Evolutionary conservation across 2,329 filamentous ascomycete genomes (phyloP), one percentile per base, ranked within the genome.

Genomic region (Neofusicoccum laricinum): DNA sequence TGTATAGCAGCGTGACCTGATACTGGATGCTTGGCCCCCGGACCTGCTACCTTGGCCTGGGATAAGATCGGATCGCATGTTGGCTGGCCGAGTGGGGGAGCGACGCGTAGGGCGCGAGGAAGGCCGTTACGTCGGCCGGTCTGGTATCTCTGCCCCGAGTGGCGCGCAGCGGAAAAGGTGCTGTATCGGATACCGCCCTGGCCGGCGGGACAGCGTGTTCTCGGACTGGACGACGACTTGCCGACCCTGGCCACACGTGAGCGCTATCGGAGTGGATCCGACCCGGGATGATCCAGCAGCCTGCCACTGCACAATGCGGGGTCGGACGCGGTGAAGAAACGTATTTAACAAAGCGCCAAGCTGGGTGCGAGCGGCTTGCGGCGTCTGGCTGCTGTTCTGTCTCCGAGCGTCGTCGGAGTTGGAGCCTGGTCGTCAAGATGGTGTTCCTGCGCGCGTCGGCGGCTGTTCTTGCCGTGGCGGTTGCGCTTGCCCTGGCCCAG

Each of bases 31-130:
- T 63, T 63, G 49, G 61, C 40, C 43, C 41, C 55, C 41, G 41
- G 55, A 59, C 41, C 2, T 46, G n/a, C 30, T 59, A 46, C 55
- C 55, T 59, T 59, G 55, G 41, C 55, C 34, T 53, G 38, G 61
- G 61, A 63, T 63, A 55, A 63, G 61, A 63, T 63, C 61, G 61
- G 61, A 63, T 55, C 10, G n/a, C 8, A 36, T 12, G n/a, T 38
- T 21, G 25, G 19, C 41, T 63, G 38, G 49, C 61, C 61, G 61
- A 63, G 38, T 25, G 59, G 48, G 49, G 48, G 38, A 63, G 55
- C 38, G 53, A 32, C 21, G 36, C 19, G 15, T 17, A 32, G 38
- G 15, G 53, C 21, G 30, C n/a, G 36, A 15, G 21, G 46, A 25
- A 51, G 32, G 32, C 36, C 49, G 32, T 51, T 17, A 36, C 30